Base-by-base conservation (phyloP, 1,284 basidiomycete genomes). In the Tilletia horrida region DNA sequence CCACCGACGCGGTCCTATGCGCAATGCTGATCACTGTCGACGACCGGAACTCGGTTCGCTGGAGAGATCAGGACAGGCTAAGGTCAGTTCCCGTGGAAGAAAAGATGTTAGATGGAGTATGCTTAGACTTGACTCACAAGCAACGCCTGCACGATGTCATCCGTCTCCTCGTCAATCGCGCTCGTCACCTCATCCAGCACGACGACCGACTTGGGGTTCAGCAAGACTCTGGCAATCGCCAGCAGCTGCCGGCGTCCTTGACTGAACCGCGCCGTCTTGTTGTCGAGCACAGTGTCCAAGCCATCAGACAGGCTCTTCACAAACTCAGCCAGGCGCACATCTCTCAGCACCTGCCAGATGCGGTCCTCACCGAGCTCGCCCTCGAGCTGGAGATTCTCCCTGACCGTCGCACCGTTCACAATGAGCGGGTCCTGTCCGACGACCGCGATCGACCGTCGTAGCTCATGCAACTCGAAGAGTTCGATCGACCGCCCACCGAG, bases 91-190 rank as follows among this genome's bases (percentile, higher is more conserved):
- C n/a, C 18, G 13, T 27, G 13, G 11, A 13, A 25, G 35, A 40
- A 14, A 52, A 23, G 21, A 25, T 25, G 50, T n/a, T 6, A 48
- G 47, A 48, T n/a, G 1, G 18, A 25, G 50, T n/a, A n/a, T n/a
- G n/a, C n/a, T n/a, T n/a, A n/a, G n/a, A n/a, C n/a, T 48, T 25
- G 11, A 27, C 50, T 52, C 23, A 52, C 50, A 14, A 75, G 67
- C 86, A 75, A 76, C 88, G 88, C 89, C 72, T 89, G 90, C 69
- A 92, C 91, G 77, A 71, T 62, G n/a, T 66, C 70, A 64, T 74
- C 67, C 25, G 71, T 70, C 45, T 68, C 68, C 13, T 66, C 35
- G 43, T 76, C 76, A 69, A 77, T 73, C 0, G 71, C 70, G 11
- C 69, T 70, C 9, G 73, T 75, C 4, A 77, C 76, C 72, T 87